Evolutionary conservation across 2,329 filamentous ascomycete genomes (phyloP).

Genomic region (Myriangium duriaei): DNA sequence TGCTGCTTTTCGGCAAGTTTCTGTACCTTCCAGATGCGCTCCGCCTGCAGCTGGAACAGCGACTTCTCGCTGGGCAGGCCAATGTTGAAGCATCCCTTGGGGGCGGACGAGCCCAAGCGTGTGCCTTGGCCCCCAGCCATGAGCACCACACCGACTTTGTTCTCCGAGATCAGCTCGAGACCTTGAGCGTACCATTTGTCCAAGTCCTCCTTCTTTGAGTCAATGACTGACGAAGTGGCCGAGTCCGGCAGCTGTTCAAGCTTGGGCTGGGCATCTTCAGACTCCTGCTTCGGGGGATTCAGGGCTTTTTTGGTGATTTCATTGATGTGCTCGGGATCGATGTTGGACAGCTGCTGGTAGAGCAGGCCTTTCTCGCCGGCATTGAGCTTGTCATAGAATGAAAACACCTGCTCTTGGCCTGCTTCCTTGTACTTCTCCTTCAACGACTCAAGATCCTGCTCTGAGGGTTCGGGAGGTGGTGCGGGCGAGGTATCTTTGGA

Average conservation of each 20-base stretch:
- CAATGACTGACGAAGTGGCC: constrained; percentile 80
- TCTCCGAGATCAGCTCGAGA: constrained; percentile 51
- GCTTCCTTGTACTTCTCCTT: constrained; percentile 61
- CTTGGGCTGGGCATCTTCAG: constrained; percentile 37
- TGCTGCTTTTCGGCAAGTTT: constrained; percentile 61
- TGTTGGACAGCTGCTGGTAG: constrained; percentile 66
- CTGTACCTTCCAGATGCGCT: constrained; percentile 82
- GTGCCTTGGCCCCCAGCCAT: constrained; percentile 98
- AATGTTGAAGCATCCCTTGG: constrained; percentile 97
- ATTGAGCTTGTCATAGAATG: constrained; percentile 73
- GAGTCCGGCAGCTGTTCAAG: constrained; percentile 82
- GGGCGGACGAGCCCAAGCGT: constrained; percentile 81
- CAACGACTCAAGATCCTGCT: constrained; percentile 55
- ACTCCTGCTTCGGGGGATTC: constrained; percentile 54
- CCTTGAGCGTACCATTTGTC: constrained; percentile 70
- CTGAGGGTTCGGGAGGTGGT: constrained; percentile 42
- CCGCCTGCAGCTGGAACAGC: constrained; percentile 93
- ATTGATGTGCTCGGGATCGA: constrained; percentile 82
- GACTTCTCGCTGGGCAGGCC: constrained; percentile 86
- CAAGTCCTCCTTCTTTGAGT: constrained; percentile 68
- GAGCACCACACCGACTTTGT: constrained; percentile 72
- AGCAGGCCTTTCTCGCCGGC: constrained; percentile 62
- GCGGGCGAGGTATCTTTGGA: constrained; percentile 21
- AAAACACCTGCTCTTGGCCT: constrained; percentile 69
- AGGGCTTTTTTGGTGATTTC: constrained; percentile 71